Conservation (phyloP, 345 rosid genomes). For the Adansonia digitata region DNA sequence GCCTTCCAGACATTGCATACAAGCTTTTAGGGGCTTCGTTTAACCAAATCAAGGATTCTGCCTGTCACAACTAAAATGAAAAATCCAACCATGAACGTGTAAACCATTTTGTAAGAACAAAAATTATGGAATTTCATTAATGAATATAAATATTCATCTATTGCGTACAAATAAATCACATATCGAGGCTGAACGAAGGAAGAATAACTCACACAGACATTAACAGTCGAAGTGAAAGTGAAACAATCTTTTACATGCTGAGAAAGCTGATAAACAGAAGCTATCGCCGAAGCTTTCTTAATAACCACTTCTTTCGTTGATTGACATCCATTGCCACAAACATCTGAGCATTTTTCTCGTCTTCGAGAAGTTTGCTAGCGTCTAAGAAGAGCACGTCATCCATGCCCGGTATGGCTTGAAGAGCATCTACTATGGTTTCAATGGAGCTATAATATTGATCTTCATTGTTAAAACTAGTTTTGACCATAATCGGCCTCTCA, state of each 20-base stretch:
- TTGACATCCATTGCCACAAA: conserved; percentile 40
- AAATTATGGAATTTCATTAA: conserved; percentile 1
- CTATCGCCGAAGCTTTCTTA: conserved; percentile 22
- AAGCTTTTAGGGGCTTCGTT: background rate
- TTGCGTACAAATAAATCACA: background rate
- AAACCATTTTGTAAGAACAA: background rate
- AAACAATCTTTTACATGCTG: background rate
- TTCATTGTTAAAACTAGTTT: background rate
- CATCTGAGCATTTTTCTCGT: conserved; percentile 32
- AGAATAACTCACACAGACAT: background rate
- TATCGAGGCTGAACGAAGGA: background rate
- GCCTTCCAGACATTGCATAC: no score
- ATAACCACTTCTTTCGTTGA: conserved; percentile 34
- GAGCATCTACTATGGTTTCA: conserved; percentile 42
- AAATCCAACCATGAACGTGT: background rate
- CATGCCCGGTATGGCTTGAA: conserved; percentile 43
- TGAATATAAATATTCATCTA: background rate
- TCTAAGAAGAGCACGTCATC: conserved; percentile 46
- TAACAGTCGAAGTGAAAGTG: background rate
- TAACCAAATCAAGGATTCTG: background rate
- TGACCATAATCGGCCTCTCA: background rate
- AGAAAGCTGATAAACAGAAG: background rate
- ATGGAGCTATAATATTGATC: conserved; percentile 24
- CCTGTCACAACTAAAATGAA: background rate
- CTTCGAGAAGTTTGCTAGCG: conserved; percentile 41